Base-by-base conservation (phyloP, 176 grass and related monocot species). In the Musa beccarii region DNA sequence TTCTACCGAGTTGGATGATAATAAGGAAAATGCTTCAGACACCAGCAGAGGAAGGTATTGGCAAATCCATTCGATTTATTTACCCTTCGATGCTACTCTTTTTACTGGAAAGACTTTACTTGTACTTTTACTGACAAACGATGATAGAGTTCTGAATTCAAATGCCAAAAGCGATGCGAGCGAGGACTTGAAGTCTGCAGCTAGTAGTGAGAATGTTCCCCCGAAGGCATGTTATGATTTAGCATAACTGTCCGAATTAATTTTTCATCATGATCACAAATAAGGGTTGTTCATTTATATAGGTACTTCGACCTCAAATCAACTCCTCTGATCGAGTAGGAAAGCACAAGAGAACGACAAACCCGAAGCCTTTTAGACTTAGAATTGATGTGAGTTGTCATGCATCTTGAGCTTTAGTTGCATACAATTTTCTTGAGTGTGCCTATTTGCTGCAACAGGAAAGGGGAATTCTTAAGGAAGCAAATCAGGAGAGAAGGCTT, bases 321-420 rank as follows among this genome's bases (percentile, higher is more conserved):
- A 99, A 89, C 51, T 57, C 67, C 72, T 70, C 3, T 10, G 85
- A 88, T 14, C 79, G 88, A 73, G 74, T 25, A 61, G 85, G 72
- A 59, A 96, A 86, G 79, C 75, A 85, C 29, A 92, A 79, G 81
- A 96, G 83, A 77, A 92, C 89, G 65, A 96, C 95, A 9, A 89
- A 92, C 59, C 95, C 89, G 12, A 92, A 77, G 79, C 95, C 95
- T 82, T 99, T 99, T 71, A 83, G 88, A 70, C 73, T 99, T 11
- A 89, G 95, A 85, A 93, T 91, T 26, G 95, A 88, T 66, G 95
- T 99, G 80, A 87, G 95, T 86, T 20, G 22, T 69, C 51, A 57
- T 63, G 16, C 20, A 29, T 19, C 21, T 56, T 75, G 8, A 21
- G 49, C 19, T 68, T 34, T 54, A 75, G 24, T 28, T 28, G 2